Base-by-base conservation (phyloP, 345 rosid genomes). In the Corymbia maculata region DNA sequence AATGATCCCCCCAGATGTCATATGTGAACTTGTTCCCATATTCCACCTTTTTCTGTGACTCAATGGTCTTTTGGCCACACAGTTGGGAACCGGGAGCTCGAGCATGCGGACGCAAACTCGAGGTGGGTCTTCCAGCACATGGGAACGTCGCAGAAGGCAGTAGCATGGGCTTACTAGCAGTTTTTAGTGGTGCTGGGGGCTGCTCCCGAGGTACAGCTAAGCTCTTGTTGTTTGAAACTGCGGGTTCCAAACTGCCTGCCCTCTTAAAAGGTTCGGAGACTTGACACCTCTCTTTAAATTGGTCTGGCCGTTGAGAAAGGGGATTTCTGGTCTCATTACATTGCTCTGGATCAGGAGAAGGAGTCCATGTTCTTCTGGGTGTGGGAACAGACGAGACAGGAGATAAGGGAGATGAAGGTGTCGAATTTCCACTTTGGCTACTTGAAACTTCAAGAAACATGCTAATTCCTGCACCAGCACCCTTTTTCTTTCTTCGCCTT, bases 1-100 rank as follows among this genome's bases (percentile, higher is more conserved):
- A 91, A 92, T 95, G 99, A 88, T 96, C 95, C 50, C 99, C 98
- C 99, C 97, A 97, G 13, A 97, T 97, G 89, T 96, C 97, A 51
- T 96, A 96, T 22, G 87, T 90, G 91, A 93, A 92, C 86, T 92
- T 92, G 79, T 93, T 92, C 79, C 90, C 91, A 16, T 64, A 21
- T 57, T 85, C 86, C 22, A 24, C 84, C 85, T 89, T 91, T 53
- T 90, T 93, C 68, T 92, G 92, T 85, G 91, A 86, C 86, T 91
- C 88, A 84, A 82, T 47, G 28, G 66, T 49, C 86, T 90, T 92
- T 88, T 90, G 89, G 79, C 87, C 36, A 28, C 85, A 88, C 47
- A 89, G 91, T 87, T 92, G 94, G 17, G 95, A 87, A 22, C 98
- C 95, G 14, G 98, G 99, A 51, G 99, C 99, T 68, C 98, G 95